Conservation (phyloP, 495 filamentous ascomycete species). For the Trichocladium uniseriatum region DNA sequence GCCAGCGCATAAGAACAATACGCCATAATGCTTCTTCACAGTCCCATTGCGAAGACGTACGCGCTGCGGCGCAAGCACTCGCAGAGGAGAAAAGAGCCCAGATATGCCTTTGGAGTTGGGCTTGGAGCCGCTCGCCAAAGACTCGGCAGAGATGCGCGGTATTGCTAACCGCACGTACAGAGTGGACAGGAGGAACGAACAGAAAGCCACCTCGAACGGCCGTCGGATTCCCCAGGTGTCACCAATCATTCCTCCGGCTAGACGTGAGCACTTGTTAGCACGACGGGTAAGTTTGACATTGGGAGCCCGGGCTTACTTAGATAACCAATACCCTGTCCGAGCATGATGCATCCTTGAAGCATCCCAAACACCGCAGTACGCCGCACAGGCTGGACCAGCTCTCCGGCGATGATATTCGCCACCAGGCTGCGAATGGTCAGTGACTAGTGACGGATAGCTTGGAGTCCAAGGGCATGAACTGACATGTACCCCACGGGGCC, state of each 20-base stretch:
- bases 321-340: constrained; percentile 46
- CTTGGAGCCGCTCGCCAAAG: constrained; percentile 26
- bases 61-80: constrained; percentile 40
- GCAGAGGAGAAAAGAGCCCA: constrained; percentile 45
- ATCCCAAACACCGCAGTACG: constrained; percentile 46
- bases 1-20: constrained; percentile 43
- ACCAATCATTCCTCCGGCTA: constrained; percentile 44
- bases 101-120: constrained; percentile 26
- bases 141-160: constrained; percentile 33
- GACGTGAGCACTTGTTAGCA: neutral
- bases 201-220: constrained; percentile 45
- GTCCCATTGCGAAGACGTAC: constrained; percentile 34
- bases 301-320: constrained; percentile 26
- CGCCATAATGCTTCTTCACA: constrained; percentile 38
- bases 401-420: constrained; percentile 45
- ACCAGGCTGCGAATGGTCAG: constrained; percentile 29
- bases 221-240: constrained; percentile 41
- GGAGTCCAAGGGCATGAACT: neutral
- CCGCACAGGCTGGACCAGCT: constrained; percentile 39
- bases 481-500: constrained; percentile 48
- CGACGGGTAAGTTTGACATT: neutral
- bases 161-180: constrained; percentile 30
- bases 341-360: constrained; percentile 46
- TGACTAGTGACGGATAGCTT: neutral
- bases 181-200: constrained; percentile 35